phyloP scores from a whole-genome alignment of 805 yeast species.

The Candida endomychidarum region DNA sequence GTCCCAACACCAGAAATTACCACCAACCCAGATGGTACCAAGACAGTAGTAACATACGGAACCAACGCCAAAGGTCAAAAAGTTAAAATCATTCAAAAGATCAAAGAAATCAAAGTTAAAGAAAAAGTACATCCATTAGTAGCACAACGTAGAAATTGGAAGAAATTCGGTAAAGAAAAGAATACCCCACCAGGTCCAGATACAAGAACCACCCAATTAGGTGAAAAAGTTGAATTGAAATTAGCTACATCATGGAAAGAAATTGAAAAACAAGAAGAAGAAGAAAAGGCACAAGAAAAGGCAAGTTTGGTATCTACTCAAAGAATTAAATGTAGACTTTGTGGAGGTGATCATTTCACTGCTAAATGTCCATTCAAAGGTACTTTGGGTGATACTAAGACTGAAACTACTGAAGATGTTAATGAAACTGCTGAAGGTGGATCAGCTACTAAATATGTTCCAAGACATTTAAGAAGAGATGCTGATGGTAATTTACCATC shows the following conservation, averaged over 20 bases:
- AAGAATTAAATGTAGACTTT: conserved; percentile 74
- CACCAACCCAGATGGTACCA: conserved; percentile 83
- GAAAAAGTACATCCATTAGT: conserved; percentile 83
- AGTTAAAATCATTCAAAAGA: conserved; percentile 82
- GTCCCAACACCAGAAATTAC: conserved; percentile 73
- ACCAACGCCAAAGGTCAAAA: conserved; percentile 77
- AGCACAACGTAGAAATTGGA: conserved; percentile 88
- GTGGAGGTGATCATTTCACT: conserved; percentile 94
- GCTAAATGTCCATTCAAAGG: conserved; percentile 95
- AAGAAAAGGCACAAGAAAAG: conserved; percentile 47
- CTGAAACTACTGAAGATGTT: conserved; percentile 36
- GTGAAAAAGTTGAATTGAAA: conserved; percentile 76
- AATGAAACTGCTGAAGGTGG: conserved; percentile 15
- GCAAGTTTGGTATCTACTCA: conserved; percentile 38
- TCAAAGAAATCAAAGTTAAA: conserved; percentile 71
- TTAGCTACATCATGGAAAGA: conserved; percentile 78
- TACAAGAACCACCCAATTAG: conserved; percentile 81
- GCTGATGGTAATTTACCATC: conserved; percentile 42
- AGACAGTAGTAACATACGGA: conserved; percentile 78
- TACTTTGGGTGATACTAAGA: conserved; percentile 56
- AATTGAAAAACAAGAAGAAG: conserved; percentile 70
- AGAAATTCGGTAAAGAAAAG: conserved; percentile 80
- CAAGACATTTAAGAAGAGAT: conserved; percentile 46
- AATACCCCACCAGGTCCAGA: conserved; percentile 81
- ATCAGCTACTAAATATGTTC: conserved; percentile 36